phyloP scores from a whole-genome alignment of 2,329 filamentous ascomycete species.

The Juglanconis oblonga region DNA sequence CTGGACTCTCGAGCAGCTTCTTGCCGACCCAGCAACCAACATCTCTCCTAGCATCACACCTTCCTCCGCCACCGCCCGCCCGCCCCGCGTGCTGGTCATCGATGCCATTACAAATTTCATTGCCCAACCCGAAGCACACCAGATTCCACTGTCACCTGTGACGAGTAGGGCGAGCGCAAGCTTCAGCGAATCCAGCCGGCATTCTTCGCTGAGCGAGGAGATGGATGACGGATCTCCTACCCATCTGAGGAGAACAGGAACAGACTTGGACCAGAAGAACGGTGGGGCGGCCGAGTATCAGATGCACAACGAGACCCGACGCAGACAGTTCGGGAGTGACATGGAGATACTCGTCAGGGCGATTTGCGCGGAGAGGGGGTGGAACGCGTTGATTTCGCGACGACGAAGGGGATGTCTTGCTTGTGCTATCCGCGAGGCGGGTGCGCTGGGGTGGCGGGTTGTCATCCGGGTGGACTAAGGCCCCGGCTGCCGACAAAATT shows the following conservation, averaged over 20 bases:
- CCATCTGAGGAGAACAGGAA: background rate
- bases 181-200: slow-evolving; percentile 15
- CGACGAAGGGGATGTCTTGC: slow-evolving; percentile 66
- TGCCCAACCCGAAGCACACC: slow-evolving; percentile 39
- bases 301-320: slow-evolving; percentile 55
- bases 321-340: slow-evolving; percentile 60
- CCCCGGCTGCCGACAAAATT: background rate
- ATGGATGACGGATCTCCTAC: background rate
- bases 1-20: slow-evolving; percentile 45
- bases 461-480: slow-evolving; percentile 57
- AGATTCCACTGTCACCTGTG: slow-evolving; percentile 49
- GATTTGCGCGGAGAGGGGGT: slow-evolving; percentile 70
- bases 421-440: slow-evolving; percentile 73
- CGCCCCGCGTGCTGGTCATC: slow-evolving; percentile 53
- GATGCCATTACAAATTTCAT: slow-evolving; percentile 60
- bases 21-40: slow-evolving; percentile 33
- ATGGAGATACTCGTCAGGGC: slow-evolving; percentile 70
- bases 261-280: slow-evolving; percentile 4
- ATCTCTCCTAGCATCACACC: slow-evolving; percentile 31
- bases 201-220: slow-evolving; percentile 16
- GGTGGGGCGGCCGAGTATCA: slow-evolving; percentile 37
- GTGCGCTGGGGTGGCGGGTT: slow-evolving; percentile 66
- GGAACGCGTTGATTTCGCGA: slow-evolving; percentile 70
- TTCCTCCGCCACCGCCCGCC: slow-evolving; percentile 25
- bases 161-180: slow-evolving; percentile 32